Conservation (phyloP, 495 filamentous ascomycete species). For the Annulohypoxylon moriforme region DNA sequence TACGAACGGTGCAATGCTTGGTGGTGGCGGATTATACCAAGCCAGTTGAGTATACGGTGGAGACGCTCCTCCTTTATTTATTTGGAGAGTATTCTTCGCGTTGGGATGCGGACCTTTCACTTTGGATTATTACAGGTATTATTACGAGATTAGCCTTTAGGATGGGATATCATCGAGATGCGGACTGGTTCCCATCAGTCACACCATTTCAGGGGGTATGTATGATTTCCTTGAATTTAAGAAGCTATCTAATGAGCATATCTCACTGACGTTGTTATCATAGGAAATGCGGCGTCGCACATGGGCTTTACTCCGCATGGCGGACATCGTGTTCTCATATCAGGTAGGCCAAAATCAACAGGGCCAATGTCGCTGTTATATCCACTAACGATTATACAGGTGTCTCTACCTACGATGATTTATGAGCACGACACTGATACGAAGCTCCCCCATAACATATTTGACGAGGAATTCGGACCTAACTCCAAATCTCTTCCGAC, state of each 20-base stretch:
- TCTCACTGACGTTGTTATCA: conserved; percentile 13
- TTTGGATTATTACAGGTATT: conserved; percentile 85
- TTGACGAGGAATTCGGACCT: conserved; percentile 92
- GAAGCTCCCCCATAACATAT: conserved; percentile 86
- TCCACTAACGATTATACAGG: conserved; percentile 51
- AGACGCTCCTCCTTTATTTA: conserved; percentile 86
- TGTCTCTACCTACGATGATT: conserved; percentile 89
- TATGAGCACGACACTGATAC: conserved; percentile 85
- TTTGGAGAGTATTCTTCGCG: conserved; percentile 82
- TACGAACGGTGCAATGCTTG: conserved; percentile 87
- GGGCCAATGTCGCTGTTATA: no score
- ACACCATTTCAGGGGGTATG: conserved; percentile 80
- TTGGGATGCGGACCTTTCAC: conserved; percentile 80
- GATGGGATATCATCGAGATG: conserved; percentile 96
- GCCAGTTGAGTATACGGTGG: conserved; percentile 85
- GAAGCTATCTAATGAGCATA: neutral
- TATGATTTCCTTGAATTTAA: conserved; percentile 4
- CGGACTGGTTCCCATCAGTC: conserved; percentile 83
- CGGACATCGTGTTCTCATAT: conserved; percentile 90
- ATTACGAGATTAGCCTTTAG: conserved; percentile 88
- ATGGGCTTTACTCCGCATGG: conserved; percentile 85
- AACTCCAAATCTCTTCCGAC: conserved; percentile 80
- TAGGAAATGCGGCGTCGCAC: conserved; percentile 88
- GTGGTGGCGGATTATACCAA: conserved; percentile 90
- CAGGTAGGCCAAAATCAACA: conserved; percentile 58